phyloP scores from a whole-genome alignment of 2,329 filamentous ascomycete species.

The Hawksworthiomyces lignivorus region DNA sequence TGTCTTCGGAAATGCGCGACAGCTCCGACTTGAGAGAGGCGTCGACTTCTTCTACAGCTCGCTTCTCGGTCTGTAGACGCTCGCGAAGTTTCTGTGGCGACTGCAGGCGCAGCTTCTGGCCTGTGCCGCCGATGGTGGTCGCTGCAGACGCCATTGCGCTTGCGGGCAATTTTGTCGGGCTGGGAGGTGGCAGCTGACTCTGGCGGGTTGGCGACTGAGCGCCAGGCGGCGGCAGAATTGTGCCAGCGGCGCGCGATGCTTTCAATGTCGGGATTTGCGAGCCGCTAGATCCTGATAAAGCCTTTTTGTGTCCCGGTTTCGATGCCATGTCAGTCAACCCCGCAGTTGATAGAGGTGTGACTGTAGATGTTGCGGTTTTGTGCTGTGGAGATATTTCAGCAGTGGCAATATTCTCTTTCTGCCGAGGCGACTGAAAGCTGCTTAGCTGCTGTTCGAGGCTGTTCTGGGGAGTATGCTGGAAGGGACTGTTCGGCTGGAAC shows the following conservation, averaged over 20 bases:
- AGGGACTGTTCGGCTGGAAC: neutral
- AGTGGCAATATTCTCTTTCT: slow-evolving; percentile 39
- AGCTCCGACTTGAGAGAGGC: slow-evolving; percentile 66
- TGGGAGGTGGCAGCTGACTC: slow-evolving; percentile 21
- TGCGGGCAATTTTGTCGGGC: slow-evolving; percentile 27
- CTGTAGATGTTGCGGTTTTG: too few species aligned
- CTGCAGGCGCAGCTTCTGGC: slow-evolving; percentile 57
- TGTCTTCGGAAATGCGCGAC: slow-evolving; percentile 71
- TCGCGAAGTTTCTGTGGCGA: slow-evolving; percentile 73
- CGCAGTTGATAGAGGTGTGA: slow-evolving; percentile 9
- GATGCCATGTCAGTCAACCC: slow-evolving; percentile 17
- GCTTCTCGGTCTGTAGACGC: slow-evolving; percentile 75
- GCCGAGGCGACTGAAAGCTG: slow-evolving; percentile 32
- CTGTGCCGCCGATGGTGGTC: slow-evolving; percentile 20
- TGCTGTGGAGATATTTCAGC: too few species aligned
- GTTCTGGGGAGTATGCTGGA: too few species aligned
- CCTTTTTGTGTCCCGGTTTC: slow-evolving; percentile 35
- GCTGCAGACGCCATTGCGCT: slow-evolving; percentile 16
- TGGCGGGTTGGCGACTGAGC: slow-evolving; percentile 21
- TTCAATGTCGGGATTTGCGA: slow-evolving; percentile 47
- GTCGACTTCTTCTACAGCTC: slow-evolving; percentile 62
- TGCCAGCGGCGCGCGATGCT: slow-evolving; percentile 24
- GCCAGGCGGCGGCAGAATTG: slow-evolving; percentile 6
- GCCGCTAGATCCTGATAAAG: slow-evolving; percentile 34
- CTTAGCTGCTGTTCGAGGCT: neutral